phyloP scores from a whole-genome alignment of 768 basidiomycete genomes.

The Mycena indigotica region DNA sequence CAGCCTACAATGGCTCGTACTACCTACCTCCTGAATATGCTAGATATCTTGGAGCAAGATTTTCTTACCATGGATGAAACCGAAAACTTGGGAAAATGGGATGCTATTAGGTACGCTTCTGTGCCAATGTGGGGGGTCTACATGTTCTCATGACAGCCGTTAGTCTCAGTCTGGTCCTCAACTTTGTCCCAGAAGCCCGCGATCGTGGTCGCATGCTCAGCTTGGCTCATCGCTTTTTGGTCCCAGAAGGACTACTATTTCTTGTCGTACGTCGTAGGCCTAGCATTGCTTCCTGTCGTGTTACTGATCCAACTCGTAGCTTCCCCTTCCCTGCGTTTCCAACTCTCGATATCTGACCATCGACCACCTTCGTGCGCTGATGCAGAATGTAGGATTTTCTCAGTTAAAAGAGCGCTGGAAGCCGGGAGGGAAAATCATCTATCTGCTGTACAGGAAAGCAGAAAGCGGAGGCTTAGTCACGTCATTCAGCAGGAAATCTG shows the following conservation, averaged over 20 bases:
- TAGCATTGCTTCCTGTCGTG: no score
- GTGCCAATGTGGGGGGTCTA: slow-evolving; percentile 29
- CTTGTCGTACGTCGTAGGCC: slow-evolving; percentile 57
- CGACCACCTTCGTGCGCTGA: slow-evolving; percentile 56
- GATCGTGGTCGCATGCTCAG: slow-evolving; percentile 80
- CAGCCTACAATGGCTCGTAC: neutral
- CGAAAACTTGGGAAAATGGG: slow-evolving; percentile 63
- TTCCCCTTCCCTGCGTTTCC: slow-evolving; percentile 80
- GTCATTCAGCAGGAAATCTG: slow-evolving; percentile 54
- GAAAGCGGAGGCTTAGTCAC: slow-evolving; percentile 10
- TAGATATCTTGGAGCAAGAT: slow-evolving; percentile 78
- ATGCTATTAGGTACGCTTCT: slow-evolving; percentile 81
- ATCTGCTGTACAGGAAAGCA: slow-evolving; percentile 75
- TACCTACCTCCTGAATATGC: no score
- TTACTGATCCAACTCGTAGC: slow-evolving; percentile 42
- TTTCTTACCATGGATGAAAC: slow-evolving; percentile 65
- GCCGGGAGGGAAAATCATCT: slow-evolving; percentile 79
- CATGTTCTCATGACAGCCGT: no score
- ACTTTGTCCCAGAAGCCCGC: slow-evolving; percentile 76
- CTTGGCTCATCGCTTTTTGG: slow-evolving; percentile 59
- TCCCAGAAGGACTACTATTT: slow-evolving; percentile 61
- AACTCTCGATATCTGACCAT: slow-evolving; percentile 85
- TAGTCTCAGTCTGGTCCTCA: slow-evolving; percentile 63
- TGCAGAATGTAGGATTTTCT: slow-evolving; percentile 65
- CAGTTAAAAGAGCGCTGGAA: slow-evolving; percentile 64